Conservation (phyloP, 1,284 basidiomycete species). For the Taiwanofungus camphoratus region DNA sequence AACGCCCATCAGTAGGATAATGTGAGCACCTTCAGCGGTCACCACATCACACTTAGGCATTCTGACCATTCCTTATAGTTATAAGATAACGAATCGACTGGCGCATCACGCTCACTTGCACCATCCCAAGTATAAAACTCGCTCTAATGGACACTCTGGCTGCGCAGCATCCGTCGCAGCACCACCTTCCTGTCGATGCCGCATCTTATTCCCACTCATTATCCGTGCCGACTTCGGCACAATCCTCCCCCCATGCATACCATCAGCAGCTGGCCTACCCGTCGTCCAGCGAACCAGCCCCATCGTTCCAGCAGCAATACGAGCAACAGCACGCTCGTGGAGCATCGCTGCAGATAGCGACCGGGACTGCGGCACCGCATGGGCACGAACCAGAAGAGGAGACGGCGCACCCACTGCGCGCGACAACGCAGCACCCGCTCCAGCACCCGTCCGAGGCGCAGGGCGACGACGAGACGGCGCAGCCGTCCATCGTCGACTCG, state of each 20-base stretch:
- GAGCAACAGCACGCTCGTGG: slow-evolving; percentile 6
- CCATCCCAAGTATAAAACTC: slow-evolving; percentile 15
- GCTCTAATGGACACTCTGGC: slow-evolving; percentile 26
- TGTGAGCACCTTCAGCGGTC: not conserved
- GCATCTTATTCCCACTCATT: slow-evolving; percentile 8
- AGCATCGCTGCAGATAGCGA: slow-evolving; percentile 24
- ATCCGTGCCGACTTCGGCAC: slow-evolving; percentile 13
- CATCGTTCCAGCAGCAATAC: not conserved
- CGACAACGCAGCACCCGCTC: slow-evolving; percentile 11
- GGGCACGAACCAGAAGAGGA: slow-evolving; percentile 25
- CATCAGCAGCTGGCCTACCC: slow-evolving; percentile 9
- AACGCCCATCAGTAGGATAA: slow-evolving; percentile 7
- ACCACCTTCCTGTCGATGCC: slow-evolving; percentile 14
- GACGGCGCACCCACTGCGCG: slow-evolving; percentile 27
- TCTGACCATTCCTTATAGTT: slow-evolving; percentile 12
- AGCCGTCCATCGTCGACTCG: slow-evolving; percentile 21
- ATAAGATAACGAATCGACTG: slow-evolving; percentile 13
- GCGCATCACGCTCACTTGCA: slow-evolving; percentile 18
- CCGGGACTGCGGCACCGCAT: slow-evolving; percentile 19
- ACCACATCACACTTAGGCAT: not conserved
- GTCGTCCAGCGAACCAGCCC: not conserved
- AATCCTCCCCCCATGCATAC: slow-evolving; percentile 13
- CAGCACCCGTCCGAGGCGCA: slow-evolving; percentile 4
- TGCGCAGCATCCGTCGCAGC: slow-evolving; percentile 16
- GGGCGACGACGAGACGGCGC: slow-evolving; percentile 5